Evolutionary conservation across 2,329 filamentous ascomycete species (phyloP).

Genomic region (Trichoderma harzianum): DNA sequence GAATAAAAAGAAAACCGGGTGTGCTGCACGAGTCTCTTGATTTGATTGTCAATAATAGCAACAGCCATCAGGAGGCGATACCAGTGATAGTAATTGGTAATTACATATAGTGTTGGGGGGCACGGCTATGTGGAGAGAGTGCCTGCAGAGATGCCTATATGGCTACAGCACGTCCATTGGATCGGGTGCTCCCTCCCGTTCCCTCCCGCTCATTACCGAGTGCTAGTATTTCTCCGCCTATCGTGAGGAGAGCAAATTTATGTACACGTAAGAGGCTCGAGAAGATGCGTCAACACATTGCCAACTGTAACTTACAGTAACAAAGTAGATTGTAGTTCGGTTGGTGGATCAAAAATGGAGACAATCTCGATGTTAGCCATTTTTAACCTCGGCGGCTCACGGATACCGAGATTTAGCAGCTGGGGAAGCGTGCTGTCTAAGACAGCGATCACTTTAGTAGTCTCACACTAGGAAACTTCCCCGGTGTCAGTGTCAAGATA

Average conservation of each 20-base stretch:
- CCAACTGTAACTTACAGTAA: too few species aligned
- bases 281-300: background rate
- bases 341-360: too few species aligned
- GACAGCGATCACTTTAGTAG: background rate
- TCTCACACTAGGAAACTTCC: background rate
- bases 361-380: too few species aligned
- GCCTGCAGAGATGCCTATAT: background rate
- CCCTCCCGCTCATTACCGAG: background rate
- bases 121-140: background rate
- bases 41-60: too few species aligned
- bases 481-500: background rate
- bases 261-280: background rate
- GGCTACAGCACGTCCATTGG: background rate
- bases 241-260: background rate
- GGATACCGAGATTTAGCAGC: background rate
- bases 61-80: too few species aligned
- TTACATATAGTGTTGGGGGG: too few species aligned
- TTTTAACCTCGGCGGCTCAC: too few species aligned
- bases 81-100: too few species aligned
- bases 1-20: rapidly evolving
- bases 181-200: background rate
- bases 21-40: too few species aligned
- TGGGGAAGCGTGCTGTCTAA: background rate
- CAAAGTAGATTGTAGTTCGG: too few species aligned
- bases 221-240: background rate